A percentile compares a stretch with the other conserved stretches of the same genome.
These are phyloP conservation scores for Pontederia paniculata DNA, from an alignment of 176 grass and related monocot genomes.

Conservation along the genomic window DNA sequence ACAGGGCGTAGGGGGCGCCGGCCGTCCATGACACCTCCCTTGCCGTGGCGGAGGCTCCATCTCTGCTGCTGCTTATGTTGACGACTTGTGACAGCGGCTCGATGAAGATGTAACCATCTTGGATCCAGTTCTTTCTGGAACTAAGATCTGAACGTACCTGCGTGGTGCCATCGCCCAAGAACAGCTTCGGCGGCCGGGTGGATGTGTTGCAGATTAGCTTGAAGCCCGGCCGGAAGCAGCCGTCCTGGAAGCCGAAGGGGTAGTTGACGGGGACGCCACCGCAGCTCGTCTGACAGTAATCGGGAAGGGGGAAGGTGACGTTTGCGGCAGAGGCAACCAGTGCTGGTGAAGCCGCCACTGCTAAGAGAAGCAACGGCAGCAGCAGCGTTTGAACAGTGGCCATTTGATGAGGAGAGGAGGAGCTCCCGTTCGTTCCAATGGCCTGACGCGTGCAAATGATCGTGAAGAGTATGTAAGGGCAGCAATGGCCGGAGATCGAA, in stretches of 20 bases:
- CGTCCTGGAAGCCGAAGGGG: constrained; percentile 27
- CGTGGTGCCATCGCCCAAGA: constrained; percentile 22
- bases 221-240: constrained; percentile 28
- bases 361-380: too few species aligned
- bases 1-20: constrained; percentile 6
- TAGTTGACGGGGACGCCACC: constrained; percentile 24
- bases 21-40: too few species aligned
- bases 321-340: neutral
- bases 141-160: constrained; percentile 3
- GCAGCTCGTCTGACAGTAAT: constrained; percentile 14
- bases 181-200: constrained; percentile 16
- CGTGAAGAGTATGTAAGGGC: too few species aligned
- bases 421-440: too few species aligned
- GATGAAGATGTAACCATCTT: constrained; percentile 3
- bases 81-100: neutral
- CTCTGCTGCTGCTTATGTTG: constrained; percentile 1
- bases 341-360: too few species aligned
- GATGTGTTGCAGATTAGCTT: constrained; percentile 23
- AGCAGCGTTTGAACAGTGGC: too few species aligned
- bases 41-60: too few species aligned
- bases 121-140: neutral
- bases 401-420: too few species aligned
- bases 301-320: neutral
- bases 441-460: too few species aligned
- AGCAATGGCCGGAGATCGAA: too few species aligned